A percentile compares a stretch with the other conserved stretches of the same genome.
Evolutionary conservation across 768 basidiomycete species (phyloP).

Genomic region (Dendrothele bispora): DNA sequence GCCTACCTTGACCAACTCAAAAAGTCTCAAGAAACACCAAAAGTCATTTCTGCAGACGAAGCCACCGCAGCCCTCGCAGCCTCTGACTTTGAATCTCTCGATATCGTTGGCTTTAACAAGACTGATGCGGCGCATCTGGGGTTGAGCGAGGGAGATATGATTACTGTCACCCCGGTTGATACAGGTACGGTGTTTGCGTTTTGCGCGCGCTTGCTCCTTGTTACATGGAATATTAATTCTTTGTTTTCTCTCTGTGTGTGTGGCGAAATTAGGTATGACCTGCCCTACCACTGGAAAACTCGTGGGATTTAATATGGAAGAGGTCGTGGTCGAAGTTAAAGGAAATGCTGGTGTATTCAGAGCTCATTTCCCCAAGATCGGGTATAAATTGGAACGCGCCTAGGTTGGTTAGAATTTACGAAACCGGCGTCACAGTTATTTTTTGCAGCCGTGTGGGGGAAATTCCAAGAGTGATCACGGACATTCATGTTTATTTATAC

Average conservation of each 20-base stretch:
- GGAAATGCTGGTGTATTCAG: conserved; percentile 45
- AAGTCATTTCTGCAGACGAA: conserved; percentile 34
- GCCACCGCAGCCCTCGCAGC: conserved; percentile 43
- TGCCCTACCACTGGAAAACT: conserved; percentile 50
- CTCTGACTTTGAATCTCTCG: conserved; percentile 34
- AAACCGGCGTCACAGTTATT: too few species aligned
- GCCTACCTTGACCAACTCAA: conserved; percentile 30
- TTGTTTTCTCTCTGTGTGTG: too few species aligned
- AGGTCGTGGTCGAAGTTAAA: conserved; percentile 47
- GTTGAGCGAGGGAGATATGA: conserved; percentile 34
- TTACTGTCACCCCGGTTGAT: conserved; percentile 48
- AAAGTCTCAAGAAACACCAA: conserved; percentile 22
- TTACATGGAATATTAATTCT: too few species aligned
- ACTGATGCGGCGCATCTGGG: conserved; percentile 43
- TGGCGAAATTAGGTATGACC: conserved; percentile 35
- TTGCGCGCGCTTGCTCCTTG: too few species aligned
- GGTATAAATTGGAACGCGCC: too few species aligned
- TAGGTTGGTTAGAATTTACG: too few species aligned
- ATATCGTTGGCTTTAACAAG: conserved; percentile 44
- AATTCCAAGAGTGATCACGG: too few species aligned
- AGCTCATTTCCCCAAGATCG: conserved; percentile 55
- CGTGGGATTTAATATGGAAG: conserved; percentile 47
- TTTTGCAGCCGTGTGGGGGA: too few species aligned
- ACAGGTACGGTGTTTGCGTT: conserved; percentile 41
- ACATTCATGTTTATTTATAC: too few species aligned